These are phyloP conservation scores for Neonectria sp. DNA, from an alignment of 2,329 filamentous ascomycete genomes.

Conservation along the genomic window DNA sequence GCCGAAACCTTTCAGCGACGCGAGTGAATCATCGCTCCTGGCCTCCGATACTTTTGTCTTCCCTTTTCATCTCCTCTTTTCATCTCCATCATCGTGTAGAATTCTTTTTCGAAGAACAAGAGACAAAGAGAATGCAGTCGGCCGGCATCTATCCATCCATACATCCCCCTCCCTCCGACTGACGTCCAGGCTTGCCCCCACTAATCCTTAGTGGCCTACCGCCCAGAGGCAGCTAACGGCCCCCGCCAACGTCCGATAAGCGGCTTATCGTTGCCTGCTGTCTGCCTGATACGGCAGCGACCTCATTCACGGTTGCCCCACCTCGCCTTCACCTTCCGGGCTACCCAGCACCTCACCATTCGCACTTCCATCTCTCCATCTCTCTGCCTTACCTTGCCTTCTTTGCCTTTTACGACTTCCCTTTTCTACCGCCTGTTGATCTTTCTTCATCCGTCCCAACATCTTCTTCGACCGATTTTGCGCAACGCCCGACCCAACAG, in stretches of 20 bases:
- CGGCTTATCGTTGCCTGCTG: slow-evolving; percentile 51
- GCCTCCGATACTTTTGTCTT: background rate
- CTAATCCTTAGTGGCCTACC: slow-evolving; percentile 18
- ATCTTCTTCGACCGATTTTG: slow-evolving; percentile 4
- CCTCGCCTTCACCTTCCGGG: slow-evolving; percentile 48
- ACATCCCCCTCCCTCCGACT: slow-evolving; percentile 8
- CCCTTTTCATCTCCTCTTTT: background rate
- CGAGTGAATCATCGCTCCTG: background rate
- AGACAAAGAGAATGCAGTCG: background rate
- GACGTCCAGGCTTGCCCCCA: slow-evolving; percentile 21
- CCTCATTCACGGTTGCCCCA: slow-evolving; percentile 47
- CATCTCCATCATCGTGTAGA: background rate
- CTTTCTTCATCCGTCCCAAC: slow-evolving; percentile 1
- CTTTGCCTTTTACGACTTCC: slow-evolving; percentile 11
- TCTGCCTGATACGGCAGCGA: slow-evolving; percentile 51
- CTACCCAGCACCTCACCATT: slow-evolving; percentile 42
- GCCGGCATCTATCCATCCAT: background rate
- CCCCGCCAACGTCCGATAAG: slow-evolving; percentile 47
- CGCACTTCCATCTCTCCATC: slow-evolving; percentile 20
- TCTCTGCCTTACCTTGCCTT: slow-evolving; percentile 24
- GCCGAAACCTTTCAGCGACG: slow-evolving; percentile 5
- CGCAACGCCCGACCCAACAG: background rate
- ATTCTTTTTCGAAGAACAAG: background rate
- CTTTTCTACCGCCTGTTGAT: background rate
- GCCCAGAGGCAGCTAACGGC: slow-evolving; percentile 20